phyloP scores from a whole-genome alignment of 305 asterid species.

The Fraxinus sp. region DNA sequence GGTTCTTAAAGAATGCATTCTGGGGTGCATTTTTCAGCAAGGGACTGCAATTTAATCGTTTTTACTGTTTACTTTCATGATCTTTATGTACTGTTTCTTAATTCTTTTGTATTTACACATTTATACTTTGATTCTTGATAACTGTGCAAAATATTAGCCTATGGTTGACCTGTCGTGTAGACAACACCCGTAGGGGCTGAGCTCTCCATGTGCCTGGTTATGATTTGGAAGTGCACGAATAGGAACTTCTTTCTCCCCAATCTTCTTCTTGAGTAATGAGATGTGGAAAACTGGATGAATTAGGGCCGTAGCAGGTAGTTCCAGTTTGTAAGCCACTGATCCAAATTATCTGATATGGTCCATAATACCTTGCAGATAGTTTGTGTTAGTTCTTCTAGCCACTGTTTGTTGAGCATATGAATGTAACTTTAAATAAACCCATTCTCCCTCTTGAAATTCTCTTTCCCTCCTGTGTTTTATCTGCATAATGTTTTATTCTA shows the following conservation, averaged over 20 bases:
- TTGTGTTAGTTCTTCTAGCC: background rate
- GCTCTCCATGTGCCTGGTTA: background rate
- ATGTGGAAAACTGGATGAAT: background rate
- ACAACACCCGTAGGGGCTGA: background rate
- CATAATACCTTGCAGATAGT: background rate
- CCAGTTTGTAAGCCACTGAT: background rate
- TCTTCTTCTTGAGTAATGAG: background rate
- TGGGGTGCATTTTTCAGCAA: background rate
- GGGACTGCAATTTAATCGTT: background rate
- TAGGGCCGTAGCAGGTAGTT: background rate
- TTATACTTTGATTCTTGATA: background rate
- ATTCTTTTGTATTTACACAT: background rate
- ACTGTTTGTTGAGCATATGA: background rate
- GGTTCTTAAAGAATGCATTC: constrained; percentile 4
- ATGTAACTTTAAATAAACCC: background rate
- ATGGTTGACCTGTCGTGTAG: background rate
- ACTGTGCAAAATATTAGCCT: background rate
- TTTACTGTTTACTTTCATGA: background rate
- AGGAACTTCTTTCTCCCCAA: background rate
- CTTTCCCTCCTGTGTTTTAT: background rate
- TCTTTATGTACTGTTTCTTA: background rate
- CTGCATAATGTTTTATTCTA: background rate
- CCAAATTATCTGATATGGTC: background rate
- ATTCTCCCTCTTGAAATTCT: background rate
- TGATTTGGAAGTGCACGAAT: background rate